phyloP scores from a whole-genome alignment of 2,329 filamentous ascomycete species.

The Parastagonospora avenae region DNA sequence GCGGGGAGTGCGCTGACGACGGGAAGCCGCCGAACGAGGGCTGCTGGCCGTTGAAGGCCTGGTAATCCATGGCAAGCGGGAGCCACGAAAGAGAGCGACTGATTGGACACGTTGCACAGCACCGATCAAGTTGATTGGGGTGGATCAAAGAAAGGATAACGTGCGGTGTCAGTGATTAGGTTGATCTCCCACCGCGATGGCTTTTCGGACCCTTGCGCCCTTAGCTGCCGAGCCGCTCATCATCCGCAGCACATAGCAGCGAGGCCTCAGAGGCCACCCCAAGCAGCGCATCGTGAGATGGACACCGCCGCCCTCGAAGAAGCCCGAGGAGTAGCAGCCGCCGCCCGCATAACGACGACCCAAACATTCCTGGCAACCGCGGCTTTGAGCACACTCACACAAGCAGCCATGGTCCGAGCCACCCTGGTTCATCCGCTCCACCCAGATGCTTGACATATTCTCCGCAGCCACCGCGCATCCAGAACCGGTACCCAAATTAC shows the following conservation, averaged over 20 bases:
- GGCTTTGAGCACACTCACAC: constrained; percentile 17
- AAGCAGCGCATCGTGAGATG: no score
- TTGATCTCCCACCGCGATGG: constrained; percentile 8
- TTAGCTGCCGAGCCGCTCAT: constrained; percentile 5
- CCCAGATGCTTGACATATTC: constrained; percentile 22
- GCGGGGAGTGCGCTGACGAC: constrained; percentile 40
- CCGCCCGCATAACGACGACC: neutral
- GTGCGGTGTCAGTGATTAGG: constrained; percentile 41
- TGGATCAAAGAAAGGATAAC: constrained; percentile 38
- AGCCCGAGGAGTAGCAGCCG: neutral
- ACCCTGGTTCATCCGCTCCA: constrained; percentile 11
- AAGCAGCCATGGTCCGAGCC: constrained; percentile 3
- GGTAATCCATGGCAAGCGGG: constrained; percentile 43
- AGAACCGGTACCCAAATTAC: constrained; percentile 19
- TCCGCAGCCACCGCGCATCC: constrained; percentile 21
- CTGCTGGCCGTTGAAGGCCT: constrained; percentile 44
- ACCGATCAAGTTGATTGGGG: constrained; percentile 46
- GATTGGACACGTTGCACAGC: constrained; percentile 48
- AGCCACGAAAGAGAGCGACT: constrained; percentile 20
- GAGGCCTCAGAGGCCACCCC: neutral
- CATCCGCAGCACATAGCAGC: constrained; percentile 1
- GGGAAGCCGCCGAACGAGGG: constrained; percentile 42
- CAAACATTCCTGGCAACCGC: constrained; percentile 12
- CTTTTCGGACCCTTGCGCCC: constrained; percentile 7
- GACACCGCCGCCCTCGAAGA: neutral